These are phyloP conservation scores for Botrytis pseudocinerea DNA, from an alignment of 2,329 filamentous ascomycete genomes.

Conservation along the genomic window DNA sequence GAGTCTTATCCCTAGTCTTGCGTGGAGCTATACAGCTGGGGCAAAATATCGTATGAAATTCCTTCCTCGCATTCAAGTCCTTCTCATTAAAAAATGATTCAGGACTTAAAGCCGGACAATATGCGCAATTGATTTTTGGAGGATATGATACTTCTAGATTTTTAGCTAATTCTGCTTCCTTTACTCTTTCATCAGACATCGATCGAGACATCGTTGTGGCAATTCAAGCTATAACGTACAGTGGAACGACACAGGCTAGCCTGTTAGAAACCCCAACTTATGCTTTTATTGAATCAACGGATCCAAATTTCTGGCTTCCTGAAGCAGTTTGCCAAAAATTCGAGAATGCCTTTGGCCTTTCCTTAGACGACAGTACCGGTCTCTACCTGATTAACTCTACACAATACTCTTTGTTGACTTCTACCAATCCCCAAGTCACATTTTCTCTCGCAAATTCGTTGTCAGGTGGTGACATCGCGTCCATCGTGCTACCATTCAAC, in stretches of 20 bases:
- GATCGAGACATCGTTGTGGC: slow-evolving; percentile 45
- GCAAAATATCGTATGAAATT: slow-evolving; percentile 56
- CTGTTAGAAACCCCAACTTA: slow-evolving; percentile 42
- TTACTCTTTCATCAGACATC: slow-evolving; percentile 44
- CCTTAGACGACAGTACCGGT: slow-evolving; percentile 60
- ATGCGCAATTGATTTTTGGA: slow-evolving; percentile 45
- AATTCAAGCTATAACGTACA: slow-evolving; percentile 45
- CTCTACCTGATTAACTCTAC: slow-evolving; percentile 62
- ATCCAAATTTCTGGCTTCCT: slow-evolving; percentile 64
- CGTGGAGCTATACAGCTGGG: slow-evolving; percentile 65
- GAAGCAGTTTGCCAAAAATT: slow-evolving; percentile 60
- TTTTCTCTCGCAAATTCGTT: slow-evolving; percentile 34
- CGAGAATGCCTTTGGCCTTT: slow-evolving; percentile 62
- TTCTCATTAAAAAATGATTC: background rate
- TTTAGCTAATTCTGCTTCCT: slow-evolving; percentile 42
- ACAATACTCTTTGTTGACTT: slow-evolving; percentile 33
- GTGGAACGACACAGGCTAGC: slow-evolving; percentile 36
- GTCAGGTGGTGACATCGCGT: slow-evolving; percentile 35
- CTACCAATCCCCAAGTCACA: slow-evolving; percentile 37
- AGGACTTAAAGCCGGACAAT: slow-evolving; percentile 38
- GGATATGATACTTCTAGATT: slow-evolving; percentile 46
- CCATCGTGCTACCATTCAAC: slow-evolving; percentile 35
- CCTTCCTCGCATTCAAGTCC: background rate
- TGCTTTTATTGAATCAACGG: slow-evolving; percentile 58
- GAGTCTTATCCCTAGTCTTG: slow-evolving; percentile 43